A percentile compares a stretch with the other conserved stretches of the same genome.
Evolutionary conservation across 2,329 filamentous ascomycete species (phyloP).

Genomic region (Sarocladiaceae sp.): DNA sequence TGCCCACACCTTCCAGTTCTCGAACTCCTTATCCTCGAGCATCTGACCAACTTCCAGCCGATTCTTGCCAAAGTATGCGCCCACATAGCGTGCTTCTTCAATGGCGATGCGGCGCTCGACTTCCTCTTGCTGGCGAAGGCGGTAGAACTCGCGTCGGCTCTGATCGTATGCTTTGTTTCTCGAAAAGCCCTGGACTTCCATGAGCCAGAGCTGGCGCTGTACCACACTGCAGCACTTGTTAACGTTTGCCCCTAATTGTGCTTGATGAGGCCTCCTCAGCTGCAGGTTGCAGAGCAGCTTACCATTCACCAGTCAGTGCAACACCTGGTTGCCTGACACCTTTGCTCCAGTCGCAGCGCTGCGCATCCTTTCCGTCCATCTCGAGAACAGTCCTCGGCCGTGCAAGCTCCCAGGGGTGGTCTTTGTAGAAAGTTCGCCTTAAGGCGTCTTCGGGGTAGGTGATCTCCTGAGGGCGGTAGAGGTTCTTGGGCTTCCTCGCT

Average conservation of each 20-base stretch:
- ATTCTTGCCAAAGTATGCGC: slow-evolving; percentile 81
- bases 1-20: slow-evolving; percentile 83
- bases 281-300: slow-evolving; percentile 19
- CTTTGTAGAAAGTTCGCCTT: slow-evolving; percentile 75
- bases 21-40: slow-evolving; percentile 72
- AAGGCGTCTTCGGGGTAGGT: slow-evolving; percentile 78
- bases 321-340: slow-evolving; percentile 67
- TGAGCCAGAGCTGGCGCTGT: slow-evolving; percentile 83
- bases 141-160: slow-evolving; percentile 87
- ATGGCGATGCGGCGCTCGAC: slow-evolving; percentile 74
- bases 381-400: slow-evolving; percentile 81
- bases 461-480: slow-evolving; percentile 76
- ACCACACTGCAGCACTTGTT: slow-evolving; percentile 59
- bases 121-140: slow-evolving; percentile 72
- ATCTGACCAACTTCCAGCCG: slow-evolving; percentile 71
- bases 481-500: slow-evolving; percentile 52
- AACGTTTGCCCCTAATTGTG: not conserved
- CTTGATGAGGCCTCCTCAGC: not conserved
- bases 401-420: slow-evolving; percentile 96
- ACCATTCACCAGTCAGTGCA: slow-evolving; percentile 80
- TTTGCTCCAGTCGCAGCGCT: slow-evolving; percentile 71
- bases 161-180: slow-evolving; percentile 73
- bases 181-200: slow-evolving; percentile 56
- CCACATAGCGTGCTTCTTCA: slow-evolving; percentile 80
- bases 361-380: slow-evolving; percentile 73